Evolutionary conservation across 2,329 filamentous ascomycete genomes (phyloP), one percentile per base, ranked within the genome.

Genomic region (Microthyrium microscopicum): DNA sequence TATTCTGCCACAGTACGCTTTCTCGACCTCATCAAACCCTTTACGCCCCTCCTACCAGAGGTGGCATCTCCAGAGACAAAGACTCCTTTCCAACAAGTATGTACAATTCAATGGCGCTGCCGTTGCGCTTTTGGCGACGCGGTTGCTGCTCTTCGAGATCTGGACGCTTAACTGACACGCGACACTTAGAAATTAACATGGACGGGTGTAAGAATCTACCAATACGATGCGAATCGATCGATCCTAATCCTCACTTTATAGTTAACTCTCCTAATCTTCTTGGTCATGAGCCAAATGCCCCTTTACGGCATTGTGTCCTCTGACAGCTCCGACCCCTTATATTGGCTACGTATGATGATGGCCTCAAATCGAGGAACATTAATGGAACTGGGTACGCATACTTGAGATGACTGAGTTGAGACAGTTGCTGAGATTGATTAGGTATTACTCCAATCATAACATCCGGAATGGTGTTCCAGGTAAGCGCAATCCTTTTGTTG

Each of bases 241-340:
- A 9, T 11, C 16, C 24, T 8, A 31, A 11, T 34, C 8, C 22
- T 18, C 9, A 34, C 25, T 11, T 8, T 11, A 8, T 32, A 32
- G 29, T 11, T 87, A 57, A 95, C 89, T 44, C 73, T 98, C 49
- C 68, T 98, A 59, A 91, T 95, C 66, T 98, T 98, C 74, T 67
- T 98, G 70, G 84, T 98, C 62, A 98, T 98, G 89, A 94, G 84
- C 66, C 89, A 94, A 67, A 95, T 98, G 89, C 85, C 89, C 21
- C 49, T 65, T 21, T 98, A 98, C 65, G 89, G 89, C 63, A 98
- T 98, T 61, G 91, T 98, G 54, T 98, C 89, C 36, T 98, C 89
- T 52, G 60, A 64, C 51, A 94, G 84, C 50, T 95, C 89, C 41
- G 91, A 98, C 65, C 91, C 89, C 48, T 70, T 98, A 52, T 98